These are phyloP conservation scores for Colletotrichum siamense DNA, from an alignment of 2,329 filamentous ascomycete species.

Conservation along the genomic window DNA sequence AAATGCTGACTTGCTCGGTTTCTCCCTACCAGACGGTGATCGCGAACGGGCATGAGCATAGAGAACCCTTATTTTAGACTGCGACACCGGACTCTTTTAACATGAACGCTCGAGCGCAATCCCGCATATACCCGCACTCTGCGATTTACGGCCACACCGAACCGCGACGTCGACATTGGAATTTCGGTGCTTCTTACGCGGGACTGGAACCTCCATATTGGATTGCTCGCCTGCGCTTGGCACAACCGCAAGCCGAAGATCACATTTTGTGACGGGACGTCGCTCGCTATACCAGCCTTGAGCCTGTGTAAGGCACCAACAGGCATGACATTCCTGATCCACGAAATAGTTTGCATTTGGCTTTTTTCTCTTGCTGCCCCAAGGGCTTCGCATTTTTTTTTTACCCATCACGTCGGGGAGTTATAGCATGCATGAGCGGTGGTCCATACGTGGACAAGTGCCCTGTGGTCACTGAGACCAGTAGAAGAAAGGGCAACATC, in stretches of 20 bases:
- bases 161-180: neutral
- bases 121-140: constrained; percentile 19
- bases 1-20: constrained; percentile 24
- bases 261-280: neutral
- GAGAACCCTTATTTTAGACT: neutral
- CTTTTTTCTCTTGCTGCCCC: constrained; percentile 7
- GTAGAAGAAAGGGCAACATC: neutral
- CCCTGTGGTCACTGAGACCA: neutral
- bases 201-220: neutral
- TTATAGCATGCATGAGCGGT: neutral
- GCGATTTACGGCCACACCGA: neutral
- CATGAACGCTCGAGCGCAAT: neutral
- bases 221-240: neutral
- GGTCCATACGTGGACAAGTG: neutral
- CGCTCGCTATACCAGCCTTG: constrained; percentile 5
- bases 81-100: constrained; percentile 6
- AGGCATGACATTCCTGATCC: constrained; percentile 1
- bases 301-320: neutral
- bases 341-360: neutral
- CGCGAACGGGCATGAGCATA: constrained; percentile 34
- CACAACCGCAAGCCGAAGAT: neutral
- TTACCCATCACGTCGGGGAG: neutral
- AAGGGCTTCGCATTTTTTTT: constrained; percentile 1
- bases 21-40: constrained; percentile 38
- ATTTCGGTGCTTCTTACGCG: neutral